Evolutionary conservation across 2,329 filamentous ascomycete species (phyloP).

Genomic region (Drechslera avenae): DNA sequence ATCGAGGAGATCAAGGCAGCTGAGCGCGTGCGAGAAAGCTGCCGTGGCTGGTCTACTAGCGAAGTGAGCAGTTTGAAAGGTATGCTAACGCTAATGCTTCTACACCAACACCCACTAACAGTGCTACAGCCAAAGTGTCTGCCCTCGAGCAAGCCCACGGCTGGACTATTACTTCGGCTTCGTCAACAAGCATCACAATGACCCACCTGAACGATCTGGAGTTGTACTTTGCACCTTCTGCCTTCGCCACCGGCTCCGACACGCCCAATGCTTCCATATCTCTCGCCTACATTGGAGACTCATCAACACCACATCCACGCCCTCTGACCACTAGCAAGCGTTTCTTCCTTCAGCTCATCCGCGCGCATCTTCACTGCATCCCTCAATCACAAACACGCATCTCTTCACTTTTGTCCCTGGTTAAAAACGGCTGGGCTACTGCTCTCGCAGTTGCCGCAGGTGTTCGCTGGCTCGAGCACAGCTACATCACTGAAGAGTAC

Average conservation of each 20-base stretch:
- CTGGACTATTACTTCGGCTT: slow-evolving; percentile 71
- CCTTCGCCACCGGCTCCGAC: slow-evolving; percentile 60
- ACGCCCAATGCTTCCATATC: slow-evolving; percentile 60
- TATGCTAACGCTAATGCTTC: slow-evolving; percentile 48
- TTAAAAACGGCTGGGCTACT: slow-evolving; percentile 69
- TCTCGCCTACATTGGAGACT: slow-evolving; percentile 70
- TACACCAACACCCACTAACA: slow-evolving; percentile 45
- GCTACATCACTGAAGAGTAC: slow-evolving; percentile 67
- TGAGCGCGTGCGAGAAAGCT: slow-evolving; percentile 83
- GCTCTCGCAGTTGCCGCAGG: slow-evolving; percentile 65
- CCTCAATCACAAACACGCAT: slow-evolving; percentile 63
- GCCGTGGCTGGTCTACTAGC: slow-evolving; percentile 81
- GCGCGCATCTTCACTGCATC: slow-evolving; percentile 68
- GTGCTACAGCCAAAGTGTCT: slow-evolving; percentile 63
- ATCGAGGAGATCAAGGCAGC: slow-evolving; percentile 78
- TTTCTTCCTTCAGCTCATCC: slow-evolving; percentile 76
- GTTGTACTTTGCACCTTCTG: slow-evolving; percentile 70
- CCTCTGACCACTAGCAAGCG: slow-evolving; percentile 69
- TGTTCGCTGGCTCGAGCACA: slow-evolving; percentile 65
- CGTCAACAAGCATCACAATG: slow-evolving; percentile 69
- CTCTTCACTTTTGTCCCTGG: slow-evolving; percentile 62
- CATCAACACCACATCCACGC: slow-evolving; percentile 58
- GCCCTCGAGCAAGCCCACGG: slow-evolving; percentile 68
- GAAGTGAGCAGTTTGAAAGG: slow-evolving; percentile 83
- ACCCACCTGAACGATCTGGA: slow-evolving; percentile 74